Evolutionary conservation across 192 early-diverging fungal species (phyloP).

Genomic region (Dissophora globulifera): DNA sequence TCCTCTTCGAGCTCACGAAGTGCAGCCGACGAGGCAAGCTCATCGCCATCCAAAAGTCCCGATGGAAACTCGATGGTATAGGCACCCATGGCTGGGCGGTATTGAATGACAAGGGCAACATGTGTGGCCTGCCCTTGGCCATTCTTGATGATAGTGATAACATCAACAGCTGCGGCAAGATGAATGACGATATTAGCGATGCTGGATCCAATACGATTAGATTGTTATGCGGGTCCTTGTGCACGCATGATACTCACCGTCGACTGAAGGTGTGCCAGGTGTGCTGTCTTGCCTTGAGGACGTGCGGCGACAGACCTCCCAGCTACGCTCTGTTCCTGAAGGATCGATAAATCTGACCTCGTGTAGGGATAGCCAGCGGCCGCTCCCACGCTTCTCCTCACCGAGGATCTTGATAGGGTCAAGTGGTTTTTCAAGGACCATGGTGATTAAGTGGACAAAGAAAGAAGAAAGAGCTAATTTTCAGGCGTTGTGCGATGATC

Average conservation of each 20-base stretch:
- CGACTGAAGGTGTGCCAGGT: slow-evolving; percentile 14
- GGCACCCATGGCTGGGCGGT: slow-evolving; percentile 55
- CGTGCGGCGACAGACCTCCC: slow-evolving; percentile 48
- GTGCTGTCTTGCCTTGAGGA: slow-evolving; percentile 6
- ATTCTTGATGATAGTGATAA: slow-evolving; percentile 51
- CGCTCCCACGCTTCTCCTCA: slow-evolving; percentile 30
- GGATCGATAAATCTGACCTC: slow-evolving; percentile 53
- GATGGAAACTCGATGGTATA: slow-evolving; percentile 62
- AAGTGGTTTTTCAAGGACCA: slow-evolving; percentile 2
- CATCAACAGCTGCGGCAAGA: slow-evolving; percentile 54
- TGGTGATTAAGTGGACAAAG: slow-evolving; percentile 3
- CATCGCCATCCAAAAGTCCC: slow-evolving; percentile 58
- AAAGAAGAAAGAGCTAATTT: slow-evolving; percentile 4
- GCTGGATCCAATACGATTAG: not conserved
- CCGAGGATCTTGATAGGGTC: slow-evolving; percentile 8
- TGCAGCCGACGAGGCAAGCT: slow-evolving; percentile 50
- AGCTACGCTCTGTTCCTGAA: slow-evolving; percentile 30
- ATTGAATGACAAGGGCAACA: slow-evolving; percentile 58
- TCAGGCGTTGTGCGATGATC: no score
- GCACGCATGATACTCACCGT: slow-evolving; percentile 20
- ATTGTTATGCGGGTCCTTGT: not conserved
- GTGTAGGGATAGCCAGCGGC: slow-evolving; percentile 53
- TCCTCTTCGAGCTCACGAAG: slow-evolving; percentile 60
- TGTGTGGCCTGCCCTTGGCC: slow-evolving; percentile 23
- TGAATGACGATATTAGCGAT: not conserved